phyloP scores from a whole-genome alignment of 306 rosid genomes.

The Vigna trinervia region DNA sequence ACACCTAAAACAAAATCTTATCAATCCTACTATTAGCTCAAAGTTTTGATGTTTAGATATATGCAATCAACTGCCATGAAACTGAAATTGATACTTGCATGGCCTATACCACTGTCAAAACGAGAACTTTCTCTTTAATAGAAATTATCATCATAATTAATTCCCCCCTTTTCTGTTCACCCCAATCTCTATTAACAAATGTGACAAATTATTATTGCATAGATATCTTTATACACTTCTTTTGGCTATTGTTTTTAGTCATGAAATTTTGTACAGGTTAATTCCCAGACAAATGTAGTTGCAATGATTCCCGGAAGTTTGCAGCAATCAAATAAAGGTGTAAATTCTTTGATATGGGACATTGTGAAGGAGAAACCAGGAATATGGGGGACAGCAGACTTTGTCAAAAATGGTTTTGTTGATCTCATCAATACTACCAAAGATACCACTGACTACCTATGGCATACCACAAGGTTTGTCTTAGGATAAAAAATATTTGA shows the following conservation, averaged over 20 bases:
- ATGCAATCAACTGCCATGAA: neutral
- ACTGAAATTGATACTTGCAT: constrained; percentile 28
- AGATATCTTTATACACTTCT: constrained; percentile 28
- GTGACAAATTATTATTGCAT: constrained; percentile 14
- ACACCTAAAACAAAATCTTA: constrained; percentile 18
- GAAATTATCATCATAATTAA: constrained; percentile 10
- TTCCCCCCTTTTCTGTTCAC: neutral
- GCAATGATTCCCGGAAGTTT: constrained; percentile 75
- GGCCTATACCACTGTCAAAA: neutral
- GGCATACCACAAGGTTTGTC: constrained; percentile 93
- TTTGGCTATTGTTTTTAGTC: constrained; percentile 37
- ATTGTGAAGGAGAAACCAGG: constrained; percentile 80
- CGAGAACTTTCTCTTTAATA: constrained; percentile 13
- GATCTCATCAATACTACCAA: constrained; percentile 94
- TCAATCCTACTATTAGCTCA: constrained; percentile 3
- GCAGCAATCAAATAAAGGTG: constrained; percentile 60
- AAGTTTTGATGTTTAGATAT: constrained; percentile 15
- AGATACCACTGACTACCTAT: constrained; percentile 89
- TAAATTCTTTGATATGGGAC: constrained; percentile 66
- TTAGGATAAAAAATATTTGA: neutral
- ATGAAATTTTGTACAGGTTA: constrained; percentile 64
- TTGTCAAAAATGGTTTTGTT: constrained; percentile 74
- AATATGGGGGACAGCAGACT: constrained; percentile 81
- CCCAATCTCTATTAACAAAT: neutral
- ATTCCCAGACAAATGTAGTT: constrained; percentile 64